Evolutionary conservation across 176 grass and related monocot species (phyloP).

Genomic region (Raddia guianensis): DNA sequence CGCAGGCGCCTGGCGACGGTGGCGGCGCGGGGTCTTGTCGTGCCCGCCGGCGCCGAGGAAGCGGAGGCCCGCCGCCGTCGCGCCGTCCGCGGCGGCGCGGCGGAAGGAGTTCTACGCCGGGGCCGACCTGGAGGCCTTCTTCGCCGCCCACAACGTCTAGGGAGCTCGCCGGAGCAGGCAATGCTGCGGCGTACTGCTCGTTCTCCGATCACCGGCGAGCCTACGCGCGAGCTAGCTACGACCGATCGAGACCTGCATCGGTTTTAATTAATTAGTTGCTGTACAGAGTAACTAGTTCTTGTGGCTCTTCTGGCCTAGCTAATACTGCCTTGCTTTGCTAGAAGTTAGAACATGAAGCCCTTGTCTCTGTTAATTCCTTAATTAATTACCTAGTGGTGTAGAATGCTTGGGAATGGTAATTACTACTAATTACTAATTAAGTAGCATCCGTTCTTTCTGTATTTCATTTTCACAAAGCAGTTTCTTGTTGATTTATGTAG

Average conservation of each 20-base stretch:
- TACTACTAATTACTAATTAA: neutral
- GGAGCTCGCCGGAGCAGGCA: neutral
- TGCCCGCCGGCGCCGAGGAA: constrained; percentile 41
- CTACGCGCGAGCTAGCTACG: neutral
- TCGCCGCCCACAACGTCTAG: constrained; percentile 37
- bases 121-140: constrained; percentile 47
- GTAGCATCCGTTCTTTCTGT: neutral
- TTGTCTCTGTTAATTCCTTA: neutral
- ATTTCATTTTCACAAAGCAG: no score
- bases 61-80: neutral
- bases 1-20: no score
- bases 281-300: neutral
- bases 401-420: neutral
- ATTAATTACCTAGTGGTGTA: neutral
- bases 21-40: neutral
- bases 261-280: neutral
- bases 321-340: neutral
- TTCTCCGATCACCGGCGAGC: no score
- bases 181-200: no score
- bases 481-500: neutral
- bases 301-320: neutral
- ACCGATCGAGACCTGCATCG: neutral
- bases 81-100: neutral
- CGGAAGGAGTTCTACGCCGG: constrained; percentile 37
- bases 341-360: neutral